These are phyloP conservation scores for Citrus maxima DNA, from an alignment of 345 rosid species.

Conservation along the genomic window DNA sequence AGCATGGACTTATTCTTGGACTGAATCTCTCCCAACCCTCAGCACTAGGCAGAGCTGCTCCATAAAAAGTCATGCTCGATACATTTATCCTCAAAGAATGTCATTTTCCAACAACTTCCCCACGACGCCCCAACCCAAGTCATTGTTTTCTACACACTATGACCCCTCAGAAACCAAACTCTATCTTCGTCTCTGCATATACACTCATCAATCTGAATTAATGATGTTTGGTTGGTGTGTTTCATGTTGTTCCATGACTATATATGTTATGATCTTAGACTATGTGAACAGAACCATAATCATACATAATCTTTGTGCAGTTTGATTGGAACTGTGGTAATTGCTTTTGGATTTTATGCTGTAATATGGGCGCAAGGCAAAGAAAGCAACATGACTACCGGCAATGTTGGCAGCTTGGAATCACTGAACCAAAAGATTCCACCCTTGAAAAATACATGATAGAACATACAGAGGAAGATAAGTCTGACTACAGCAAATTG, in stretches of 20 bases:
- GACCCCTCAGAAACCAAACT: neutral
- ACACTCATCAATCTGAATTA: neutral
- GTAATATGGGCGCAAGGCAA: constrained; percentile 23
- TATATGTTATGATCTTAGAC: neutral
- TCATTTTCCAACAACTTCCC: neutral
- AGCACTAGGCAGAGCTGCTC: too few relatives aligned
- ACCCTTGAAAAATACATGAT: constrained; percentile 2
- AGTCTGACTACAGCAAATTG: neutral
- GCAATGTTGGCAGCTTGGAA: constrained; percentile 7
- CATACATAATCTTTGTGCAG: constrained; percentile 10
- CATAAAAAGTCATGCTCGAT: too few relatives aligned
- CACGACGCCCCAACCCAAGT: neutral
- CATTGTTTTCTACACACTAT: neutral
- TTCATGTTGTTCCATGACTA: neutral
- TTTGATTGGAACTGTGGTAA: constrained; percentile 16
- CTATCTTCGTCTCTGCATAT: neutral
- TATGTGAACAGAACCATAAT: neutral
- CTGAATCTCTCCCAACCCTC: too few relatives aligned
- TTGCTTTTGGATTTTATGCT: constrained; percentile 21
- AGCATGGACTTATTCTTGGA: too few relatives aligned
- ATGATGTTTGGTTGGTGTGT: neutral
- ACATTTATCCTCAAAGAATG: neutral
- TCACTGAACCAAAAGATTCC: constrained; percentile 10
- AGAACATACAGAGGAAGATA: neutral
- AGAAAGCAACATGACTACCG: neutral